Base-by-base conservation (phyloP, 129 eudicot species). In the Chrysanthemum lavandulifolium region DNA sequence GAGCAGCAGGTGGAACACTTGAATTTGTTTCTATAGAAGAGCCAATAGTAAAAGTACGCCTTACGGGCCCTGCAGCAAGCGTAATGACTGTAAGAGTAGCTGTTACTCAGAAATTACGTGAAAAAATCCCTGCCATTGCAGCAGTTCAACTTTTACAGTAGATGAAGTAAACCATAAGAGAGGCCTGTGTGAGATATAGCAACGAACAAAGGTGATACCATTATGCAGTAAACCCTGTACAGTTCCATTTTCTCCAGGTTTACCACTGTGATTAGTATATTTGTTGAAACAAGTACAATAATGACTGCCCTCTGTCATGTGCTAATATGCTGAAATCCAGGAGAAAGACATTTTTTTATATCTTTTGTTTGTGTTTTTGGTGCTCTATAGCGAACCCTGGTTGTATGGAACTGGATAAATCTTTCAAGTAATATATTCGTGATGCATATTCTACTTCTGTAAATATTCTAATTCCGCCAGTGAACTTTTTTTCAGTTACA, bases 31-130 rank as follows among this genome's bases (percentile, higher is more conserved):
- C 78, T n/a, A 88, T 94, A 33, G 97, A 94, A 71, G 99, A 94
- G 64, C 99, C 97, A 50, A 94, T 94, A 6, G 97, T 91, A n/a
- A 94, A 94, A 78, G 91, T 94, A 55, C 81, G 92, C 5, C 80
- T 94, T 16, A 81, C 91, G 0, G 99, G 99, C 51, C 99, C 99
- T 45, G 99, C 99, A 40, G 97, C 99, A 15, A 86, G 93, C 4
- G 99, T 94, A 33, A 94, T 94, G 97, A 94, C 96, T 2, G 96
- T 90, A 36, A 85, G 96, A 63, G 96, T 90, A 13, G 99, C 99
- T 47, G 87, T 94, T 3, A 90, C 99, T 16, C 99, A 94, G 83
- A 94, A 94, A 78, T 76, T 94, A 65, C 85, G 99, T 62, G 99
- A 90, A 73, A 94, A 94, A 67, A 94, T 94, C 65, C 99, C 99